Evolutionary conservation across 495 filamentous ascomycete genomes (phyloP), one percentile per base, ranked within the genome.

Genomic region (Neurospora sp.): DNA sequence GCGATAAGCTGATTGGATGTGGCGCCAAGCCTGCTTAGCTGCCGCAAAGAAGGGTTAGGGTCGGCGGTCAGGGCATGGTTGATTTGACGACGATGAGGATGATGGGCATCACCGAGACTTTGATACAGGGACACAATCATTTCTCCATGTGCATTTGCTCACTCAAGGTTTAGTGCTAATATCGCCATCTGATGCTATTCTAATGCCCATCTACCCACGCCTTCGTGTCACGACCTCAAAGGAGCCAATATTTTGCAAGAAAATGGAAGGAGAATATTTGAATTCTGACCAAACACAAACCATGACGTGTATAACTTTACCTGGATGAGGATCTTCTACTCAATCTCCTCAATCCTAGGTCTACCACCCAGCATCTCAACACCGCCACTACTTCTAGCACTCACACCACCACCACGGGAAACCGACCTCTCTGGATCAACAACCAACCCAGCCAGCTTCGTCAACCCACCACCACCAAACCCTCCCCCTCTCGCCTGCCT

Each of bases 301-400:
- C 35, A 37, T 37, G 0, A 37, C 35, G 35, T 37, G 35, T 0
- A 37, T 37, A 6, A 1, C 35, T 37, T 37, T 37, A 37, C 35
- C 35, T 37, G 20, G 53, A 0, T 31, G 12, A 65, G 14, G 1
- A 65, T 16, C 27, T 65, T 65, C 16, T 65, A 86, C 72, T 85
- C 83, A 48, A 86, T 76, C 78, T 86, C 84, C 71, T 85, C 84
- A 69, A 86, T 85, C 73, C 71, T 79, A n/a, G 84, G 81, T 69
- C 73, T 76, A n/a, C 68, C 71, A 31, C 53, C 53, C 2, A 10
- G n/a, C 7, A 10, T 68, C 27, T 18, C 45, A 38, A 65, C 45
- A 68, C 42, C 74, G 16, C 68, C 42, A 69, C 37, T 65, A 0
- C 53, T 45, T 39, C 71, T 7, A 42, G 59, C 61, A 61, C 71